Evolutionary conservation across 2,329 filamentous ascomycete species (phyloP), one percentile per base, ranked within the genome.

Genomic region (Colletotrichum sp.): DNA sequence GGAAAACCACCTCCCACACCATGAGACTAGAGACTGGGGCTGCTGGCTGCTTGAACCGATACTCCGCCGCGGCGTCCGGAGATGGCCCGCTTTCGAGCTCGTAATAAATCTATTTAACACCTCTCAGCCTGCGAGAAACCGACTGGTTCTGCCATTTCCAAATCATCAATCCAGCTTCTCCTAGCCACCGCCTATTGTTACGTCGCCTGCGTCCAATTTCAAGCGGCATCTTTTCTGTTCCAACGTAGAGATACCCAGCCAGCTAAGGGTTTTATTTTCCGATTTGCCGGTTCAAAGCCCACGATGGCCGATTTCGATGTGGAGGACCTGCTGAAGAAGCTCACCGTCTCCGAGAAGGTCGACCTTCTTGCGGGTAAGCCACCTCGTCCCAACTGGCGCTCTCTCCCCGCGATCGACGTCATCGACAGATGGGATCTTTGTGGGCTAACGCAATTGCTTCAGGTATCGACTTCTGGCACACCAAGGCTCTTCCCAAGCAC

Each of bases 401-500:
- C n/a, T 64, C 28, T 5, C 26, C 36, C 12, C 12, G 12, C 34
- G n/a, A 16, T 44, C 36, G 44, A 30, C 62, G 16, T 32, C 21
- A 34, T 36, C n/a, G 7, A 68, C n/a, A 34, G 3, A n/a, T 16
- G n/a, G 18, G 15, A 10, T 32, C 18, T 44, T 13, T 16, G 32
- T 28, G 52, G 63, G 49, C 64, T 66, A 30, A 71, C 32, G 12
- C 34, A 39, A 24, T 24, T n/a, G 28, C 44, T 24, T 8, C 72
- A 90, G 92, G 92, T 72, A 88, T 90, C 78, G 93, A 94, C 83
- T 94, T 94, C 80, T 95, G 93, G 93, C 92, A 94, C 80, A 93
- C 93, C 39, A 90, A 91, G 78, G 83, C 90, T 16, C 85, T 94
- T 8, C 90, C 91, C 12, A 82, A 90, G 26, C 88, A 92, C 79